A percentile compares a stretch with the other conserved stretches of the same genome.
Conservation (phyloP, 208 protist species). For the Leishmania tropica region DNA sequence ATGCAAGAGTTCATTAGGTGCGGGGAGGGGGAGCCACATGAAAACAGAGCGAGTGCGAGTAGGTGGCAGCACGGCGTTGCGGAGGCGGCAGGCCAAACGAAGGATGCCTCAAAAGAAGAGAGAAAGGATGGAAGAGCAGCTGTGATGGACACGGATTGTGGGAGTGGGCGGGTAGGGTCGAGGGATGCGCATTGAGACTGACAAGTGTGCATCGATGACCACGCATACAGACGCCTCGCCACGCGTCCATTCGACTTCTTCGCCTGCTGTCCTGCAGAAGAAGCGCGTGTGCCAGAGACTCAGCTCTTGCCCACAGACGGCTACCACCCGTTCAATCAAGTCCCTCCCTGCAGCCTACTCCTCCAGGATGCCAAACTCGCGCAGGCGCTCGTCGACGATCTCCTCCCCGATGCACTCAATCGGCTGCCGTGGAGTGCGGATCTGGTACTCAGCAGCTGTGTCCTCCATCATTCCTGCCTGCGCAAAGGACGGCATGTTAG, state of each 20-base stretch:
- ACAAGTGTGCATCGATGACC: neutral
- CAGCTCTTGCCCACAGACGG: neutral
- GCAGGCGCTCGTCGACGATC: conserved; percentile 68
- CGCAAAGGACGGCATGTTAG: conserved; percentile 77
- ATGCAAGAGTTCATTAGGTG: neutral
- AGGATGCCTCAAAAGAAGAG: neutral
- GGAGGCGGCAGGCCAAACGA: neutral
- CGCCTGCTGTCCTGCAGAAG: neutral
- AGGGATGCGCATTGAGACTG: neutral
- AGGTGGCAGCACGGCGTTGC: neutral
- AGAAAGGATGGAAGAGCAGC: neutral
- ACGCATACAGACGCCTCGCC: neutral
- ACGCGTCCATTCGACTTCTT: neutral
- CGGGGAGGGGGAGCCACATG: neutral
- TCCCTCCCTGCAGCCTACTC: conserved; percentile 17
- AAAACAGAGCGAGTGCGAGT: neutral
- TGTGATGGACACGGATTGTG: neutral
- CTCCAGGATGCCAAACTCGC: conserved; percentile 63
- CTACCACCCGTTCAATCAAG: neutral
- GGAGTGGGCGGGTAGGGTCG: neutral
- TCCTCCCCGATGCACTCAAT: conserved; percentile 54
- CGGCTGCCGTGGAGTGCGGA: conserved; percentile 68
- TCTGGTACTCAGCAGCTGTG: conserved; percentile 70
- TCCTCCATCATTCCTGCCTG: conserved; percentile 51
- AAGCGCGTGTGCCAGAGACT: neutral